These are phyloP conservation scores for Colletotrichum phormii DNA, from an alignment of 2,329 filamentous ascomycete species.

Conservation along the genomic window DNA sequence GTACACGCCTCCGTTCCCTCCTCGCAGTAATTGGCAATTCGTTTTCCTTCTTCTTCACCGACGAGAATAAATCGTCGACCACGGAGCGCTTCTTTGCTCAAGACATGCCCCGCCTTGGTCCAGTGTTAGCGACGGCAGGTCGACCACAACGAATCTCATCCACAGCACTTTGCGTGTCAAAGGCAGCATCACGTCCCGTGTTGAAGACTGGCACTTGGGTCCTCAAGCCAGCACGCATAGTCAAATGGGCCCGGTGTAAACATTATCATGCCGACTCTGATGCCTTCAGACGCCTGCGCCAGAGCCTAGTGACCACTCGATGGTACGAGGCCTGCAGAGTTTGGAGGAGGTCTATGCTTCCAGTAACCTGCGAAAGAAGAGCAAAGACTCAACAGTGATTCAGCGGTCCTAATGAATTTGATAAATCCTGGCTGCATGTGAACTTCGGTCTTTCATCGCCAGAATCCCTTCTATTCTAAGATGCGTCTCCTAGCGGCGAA, in stretches of 20 bases:
- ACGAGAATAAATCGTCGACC: slow-evolving; percentile 46
- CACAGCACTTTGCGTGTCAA: slow-evolving; percentile 51
- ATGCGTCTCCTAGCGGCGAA: background rate
- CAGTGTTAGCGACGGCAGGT: slow-evolving; percentile 37
- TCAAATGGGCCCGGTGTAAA: slow-evolving; percentile 38
- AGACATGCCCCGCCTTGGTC: slow-evolving; percentile 48
- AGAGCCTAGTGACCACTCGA: no score
- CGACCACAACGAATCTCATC: slow-evolving; percentile 45
- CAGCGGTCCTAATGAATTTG: background rate
- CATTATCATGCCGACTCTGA: background rate
- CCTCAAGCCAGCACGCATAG: slow-evolving; percentile 53
- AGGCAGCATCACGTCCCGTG: slow-evolving; percentile 48
- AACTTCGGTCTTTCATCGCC: background rate
- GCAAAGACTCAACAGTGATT: background rate
- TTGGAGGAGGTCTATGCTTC: no score
- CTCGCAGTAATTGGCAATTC: slow-evolving; percentile 43
- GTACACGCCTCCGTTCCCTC: slow-evolving; percentile 41
- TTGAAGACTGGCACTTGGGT: slow-evolving; percentile 47
- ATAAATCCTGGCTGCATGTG: background rate
- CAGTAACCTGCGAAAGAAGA: background rate
- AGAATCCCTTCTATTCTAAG: background rate
- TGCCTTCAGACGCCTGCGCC: no score
- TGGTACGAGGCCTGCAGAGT: no score
- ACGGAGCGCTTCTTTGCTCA: slow-evolving; percentile 47
- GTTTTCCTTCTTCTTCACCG: slow-evolving; percentile 45